phyloP scores from a whole-genome alignment of 441 rosid species.

The Euphorbia corollata region DNA sequence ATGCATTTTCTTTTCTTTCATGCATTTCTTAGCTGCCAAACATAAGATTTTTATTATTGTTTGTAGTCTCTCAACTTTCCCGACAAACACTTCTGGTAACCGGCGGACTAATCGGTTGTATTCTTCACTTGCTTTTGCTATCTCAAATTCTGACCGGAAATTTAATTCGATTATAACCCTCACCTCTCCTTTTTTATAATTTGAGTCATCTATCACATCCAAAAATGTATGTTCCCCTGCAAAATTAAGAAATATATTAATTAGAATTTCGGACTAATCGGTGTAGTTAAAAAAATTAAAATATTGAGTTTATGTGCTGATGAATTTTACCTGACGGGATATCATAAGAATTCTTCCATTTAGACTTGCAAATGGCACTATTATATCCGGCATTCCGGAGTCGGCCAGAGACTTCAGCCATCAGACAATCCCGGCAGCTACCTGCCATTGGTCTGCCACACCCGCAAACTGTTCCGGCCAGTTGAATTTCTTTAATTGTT shows the following conservation, averaged over 20 bases:
- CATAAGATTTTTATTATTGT: constrained; percentile 39
- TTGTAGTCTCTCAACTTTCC: constrained; percentile 47
- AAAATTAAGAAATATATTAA: neutral
- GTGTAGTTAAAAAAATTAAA: neutral
- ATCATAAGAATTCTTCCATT: constrained; percentile 42
- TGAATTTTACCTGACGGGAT: constrained; percentile 70
- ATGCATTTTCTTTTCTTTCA: constrained; percentile 59
- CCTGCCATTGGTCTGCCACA: constrained; percentile 32
- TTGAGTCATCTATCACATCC: constrained; percentile 40
- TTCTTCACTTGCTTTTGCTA: constrained; percentile 54
- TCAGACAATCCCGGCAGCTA: constrained; percentile 42
- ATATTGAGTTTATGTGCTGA: too few relatives aligned
- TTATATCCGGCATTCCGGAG: constrained; percentile 37
- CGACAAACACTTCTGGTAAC: constrained; percentile 50
- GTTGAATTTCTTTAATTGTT: constrained; percentile 32
- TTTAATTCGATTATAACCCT: constrained; percentile 49
- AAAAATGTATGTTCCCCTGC: constrained; percentile 55
- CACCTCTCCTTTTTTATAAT: constrained; percentile 32
- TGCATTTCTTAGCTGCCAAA: constrained; percentile 55
- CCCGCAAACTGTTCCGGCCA: constrained; percentile 24
- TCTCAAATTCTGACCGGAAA: constrained; percentile 54
- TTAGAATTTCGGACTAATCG: neutral
- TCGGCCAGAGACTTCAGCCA: constrained; percentile 38
- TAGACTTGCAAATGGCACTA: constrained; percentile 40
- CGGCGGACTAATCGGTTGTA: constrained; percentile 32